These are phyloP conservation scores for Epichloe scottii DNA, from an alignment of 2,329 filamentous ascomycete genomes.

Conservation along the genomic window DNA sequence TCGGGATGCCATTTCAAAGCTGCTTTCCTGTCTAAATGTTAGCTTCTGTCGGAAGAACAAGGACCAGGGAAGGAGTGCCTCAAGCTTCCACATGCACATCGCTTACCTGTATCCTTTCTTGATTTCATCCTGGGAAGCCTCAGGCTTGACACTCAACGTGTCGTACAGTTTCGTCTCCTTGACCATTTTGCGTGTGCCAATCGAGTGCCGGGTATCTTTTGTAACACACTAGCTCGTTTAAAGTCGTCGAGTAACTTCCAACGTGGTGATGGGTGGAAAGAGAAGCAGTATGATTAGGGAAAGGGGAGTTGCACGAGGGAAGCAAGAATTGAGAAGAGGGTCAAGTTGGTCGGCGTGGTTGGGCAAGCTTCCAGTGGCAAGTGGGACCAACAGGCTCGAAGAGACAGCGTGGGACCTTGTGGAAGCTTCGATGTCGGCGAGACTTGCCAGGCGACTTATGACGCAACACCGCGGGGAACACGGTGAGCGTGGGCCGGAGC, in stretches of 20 bases:
- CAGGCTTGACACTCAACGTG: slow-evolving; percentile 63
- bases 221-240: not conserved
- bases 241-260: not conserved
- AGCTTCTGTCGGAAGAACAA: not conserved
- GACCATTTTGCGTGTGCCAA: slow-evolving; percentile 52
- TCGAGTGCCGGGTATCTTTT: not conserved
- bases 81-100: too few relatives aligned
- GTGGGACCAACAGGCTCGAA: slow-evolving; percentile 7
- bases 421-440: slow-evolving; percentile 14
- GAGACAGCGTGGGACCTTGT: slow-evolving; percentile 19
- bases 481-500: not conserved
- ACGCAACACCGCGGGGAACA: not conserved
- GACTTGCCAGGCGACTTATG: not conserved
- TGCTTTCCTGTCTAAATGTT: slow-evolving; percentile 49
- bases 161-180: slow-evolving; percentile 95
- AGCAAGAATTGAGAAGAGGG: not conserved
- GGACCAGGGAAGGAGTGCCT: not conserved
- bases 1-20: slow-evolving; percentile 91
- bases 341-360: not conserved
- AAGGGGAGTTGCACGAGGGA: too few relatives aligned
- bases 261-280: not conserved
- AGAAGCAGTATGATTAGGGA: too few relatives aligned
- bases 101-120: slow-evolving; percentile 84
- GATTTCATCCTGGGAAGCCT: slow-evolving; percentile 82
- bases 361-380: slow-evolving; percentile 3